Evolutionary conservation across 192 early-diverging fungal species (phyloP), one percentile per base, ranked within the genome.

Genomic region (Chytriomyces hyalinus): DNA sequence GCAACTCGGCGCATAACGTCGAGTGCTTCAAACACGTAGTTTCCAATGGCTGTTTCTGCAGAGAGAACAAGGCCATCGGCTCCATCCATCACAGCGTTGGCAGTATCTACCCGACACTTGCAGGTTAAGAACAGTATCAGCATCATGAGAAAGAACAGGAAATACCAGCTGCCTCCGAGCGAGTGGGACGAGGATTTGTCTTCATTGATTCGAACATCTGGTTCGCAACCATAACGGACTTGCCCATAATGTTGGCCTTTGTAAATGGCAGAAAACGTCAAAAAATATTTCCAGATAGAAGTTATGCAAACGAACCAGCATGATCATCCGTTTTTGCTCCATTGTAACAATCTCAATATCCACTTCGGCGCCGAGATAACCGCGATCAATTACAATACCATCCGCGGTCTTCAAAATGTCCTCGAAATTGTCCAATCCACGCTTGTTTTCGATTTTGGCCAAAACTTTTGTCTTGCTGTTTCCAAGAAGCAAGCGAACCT

Each of bases 21-120:
- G 20, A 90, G 75, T 24, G 81, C 75, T 66, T 88, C 87, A 20
- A 84, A 70, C 51, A 87, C 82, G 75, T 85, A 86, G 6, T 78
- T 68, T 69, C 88, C 88, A 60, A 90, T 70, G 43, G 88, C 88
- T 5, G 88, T 90, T 71, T 90, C 88, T 45, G 83, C 86, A 62
- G 85, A 87, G 20, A 90, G 83, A 43, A 90, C 85, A 24, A 90
- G 72, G 3, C 88, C 88, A 71, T 90, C 88, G 47, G 82, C 87
- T 20, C 88, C 88, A 63, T 90, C 88, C 83, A 88, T 87, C 13
- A 90, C 88, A 28, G 88, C 87, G 79, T 90, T 90, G 45, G 87
- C 84, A 62, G 71, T 73, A 26, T 73, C 71, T 73, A 62, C 20
- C 13, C 53, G 20, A 62, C 47, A 20, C 13, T 49, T 13, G 20